Evolutionary conservation across 2,329 filamentous ascomycete genomes (phyloP).

Genomic region (Diaporthe nobilis): DNA sequence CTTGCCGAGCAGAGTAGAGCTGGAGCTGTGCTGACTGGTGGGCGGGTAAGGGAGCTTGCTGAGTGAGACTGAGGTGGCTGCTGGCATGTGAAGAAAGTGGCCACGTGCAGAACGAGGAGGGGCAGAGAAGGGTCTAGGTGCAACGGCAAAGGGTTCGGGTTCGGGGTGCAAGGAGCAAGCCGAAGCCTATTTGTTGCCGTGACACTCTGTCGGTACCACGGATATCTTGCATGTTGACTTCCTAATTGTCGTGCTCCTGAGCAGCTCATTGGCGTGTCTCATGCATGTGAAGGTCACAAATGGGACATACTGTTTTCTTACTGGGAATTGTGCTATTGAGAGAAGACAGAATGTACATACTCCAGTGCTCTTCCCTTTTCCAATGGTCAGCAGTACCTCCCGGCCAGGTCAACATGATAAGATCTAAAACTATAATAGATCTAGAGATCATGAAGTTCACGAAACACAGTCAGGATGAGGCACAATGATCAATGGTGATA

Average conservation of each 20-base stretch:
- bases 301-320: not conserved
- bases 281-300: not conserved
- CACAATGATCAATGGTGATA: too few species aligned
- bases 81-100: conserved; percentile 29
- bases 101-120: conserved; percentile 12
- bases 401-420: too few species aligned
- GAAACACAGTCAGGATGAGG: too few species aligned
- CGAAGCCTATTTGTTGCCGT: conserved; percentile 11
- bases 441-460: too few species aligned
- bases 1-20: conserved; percentile 13
- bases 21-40: conserved; percentile 18
- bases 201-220: conserved; percentile 19
- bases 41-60: not conserved
- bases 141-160: conserved; percentile 5
- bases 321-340: not conserved
- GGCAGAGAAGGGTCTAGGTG: not conserved
- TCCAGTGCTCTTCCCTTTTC: too few species aligned
- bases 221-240: conserved; percentile 1
- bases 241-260: not conserved
- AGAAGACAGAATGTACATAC: not conserved
- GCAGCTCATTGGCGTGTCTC: not conserved
- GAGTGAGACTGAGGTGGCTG: not conserved
- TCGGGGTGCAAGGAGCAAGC: not conserved
- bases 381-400: too few species aligned
- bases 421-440: too few species aligned